These are phyloP conservation scores for Tulasnella sp. DNA, from an alignment of 768 basidiomycete species.

Conservation along the genomic window DNA sequence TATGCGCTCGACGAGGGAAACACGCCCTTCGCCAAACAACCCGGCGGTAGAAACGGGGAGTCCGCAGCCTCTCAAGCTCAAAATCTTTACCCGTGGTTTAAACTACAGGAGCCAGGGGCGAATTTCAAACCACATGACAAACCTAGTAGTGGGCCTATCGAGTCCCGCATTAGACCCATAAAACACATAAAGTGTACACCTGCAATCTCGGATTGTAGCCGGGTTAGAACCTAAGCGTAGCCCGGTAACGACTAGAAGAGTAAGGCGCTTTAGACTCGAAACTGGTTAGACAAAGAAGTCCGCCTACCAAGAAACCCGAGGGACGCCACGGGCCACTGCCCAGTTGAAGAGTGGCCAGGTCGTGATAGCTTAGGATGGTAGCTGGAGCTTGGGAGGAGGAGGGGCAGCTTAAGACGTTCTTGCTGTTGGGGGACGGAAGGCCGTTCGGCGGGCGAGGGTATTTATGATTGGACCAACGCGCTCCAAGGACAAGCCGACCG, in stretches of 20 bases:
- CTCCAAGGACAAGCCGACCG: no score
- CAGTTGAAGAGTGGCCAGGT: background rate
- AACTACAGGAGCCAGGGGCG: background rate
- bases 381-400: no score
- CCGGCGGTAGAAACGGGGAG: conserved; percentile 1
- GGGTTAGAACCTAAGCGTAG: background rate
- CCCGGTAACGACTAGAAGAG: background rate
- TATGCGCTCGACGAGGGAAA: background rate
- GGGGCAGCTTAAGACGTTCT: no score
- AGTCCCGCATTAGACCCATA: background rate
- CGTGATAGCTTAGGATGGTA: no score
- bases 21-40: background rate
- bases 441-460: no score
- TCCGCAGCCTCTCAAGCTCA: no score
- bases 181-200: background rate
- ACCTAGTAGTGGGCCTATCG: background rate
- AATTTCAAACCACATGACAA: background rate
- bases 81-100: background rate
- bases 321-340: background rate
- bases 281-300: background rate
- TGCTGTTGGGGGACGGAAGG: no score
- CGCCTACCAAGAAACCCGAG: background rate
- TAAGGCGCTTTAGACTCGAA: no score
- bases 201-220: background rate
- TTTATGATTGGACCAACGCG: no score